phyloP scores from a whole-genome alignment of 1,284 basidiomycete species.

The Naganishia sp. region DNA sequence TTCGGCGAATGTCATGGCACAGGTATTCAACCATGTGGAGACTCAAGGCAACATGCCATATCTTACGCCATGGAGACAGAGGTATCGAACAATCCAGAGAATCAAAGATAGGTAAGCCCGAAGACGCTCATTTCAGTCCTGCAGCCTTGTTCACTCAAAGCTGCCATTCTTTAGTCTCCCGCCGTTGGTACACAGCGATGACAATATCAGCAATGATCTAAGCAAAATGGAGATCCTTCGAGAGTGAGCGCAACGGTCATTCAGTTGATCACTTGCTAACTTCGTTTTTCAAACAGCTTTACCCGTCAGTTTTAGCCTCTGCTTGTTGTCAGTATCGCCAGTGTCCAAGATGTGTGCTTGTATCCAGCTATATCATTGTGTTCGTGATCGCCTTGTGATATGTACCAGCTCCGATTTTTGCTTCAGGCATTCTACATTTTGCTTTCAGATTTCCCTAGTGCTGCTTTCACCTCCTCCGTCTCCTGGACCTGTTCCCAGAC shows the following conservation, averaged over 20 bases:
- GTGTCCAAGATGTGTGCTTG: not conserved
- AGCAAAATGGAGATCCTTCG: slow-evolving; percentile 19
- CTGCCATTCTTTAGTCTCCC: slow-evolving; percentile 24
- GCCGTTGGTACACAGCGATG: slow-evolving; percentile 8
- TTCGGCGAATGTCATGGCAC: slow-evolving; percentile 82
- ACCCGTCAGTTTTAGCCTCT: slow-evolving; percentile 29
- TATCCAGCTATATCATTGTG: not conserved
- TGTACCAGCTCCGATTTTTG: not conserved
- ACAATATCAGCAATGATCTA: slow-evolving; percentile 13
- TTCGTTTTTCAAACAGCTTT: slow-evolving; percentile 21
- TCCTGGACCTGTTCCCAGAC: slow-evolving; percentile 62
- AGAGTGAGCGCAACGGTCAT: slow-evolving; percentile 11
- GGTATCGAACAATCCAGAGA: slow-evolving; percentile 74
- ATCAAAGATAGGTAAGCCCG: slow-evolving; percentile 54
- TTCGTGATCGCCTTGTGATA: not conserved
- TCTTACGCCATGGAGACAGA: slow-evolving; percentile 82
- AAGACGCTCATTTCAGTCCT: not conserved
- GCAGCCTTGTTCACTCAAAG: too few relatives aligned
- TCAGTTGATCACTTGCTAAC: not conserved
- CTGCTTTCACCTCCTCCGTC: slow-evolving; percentile 13
- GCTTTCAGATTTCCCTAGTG: slow-evolving; percentile 7
- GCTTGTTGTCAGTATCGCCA: not conserved
- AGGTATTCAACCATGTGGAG: slow-evolving; percentile 76
- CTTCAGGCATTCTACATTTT: slow-evolving; percentile 3
- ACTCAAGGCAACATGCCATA: slow-evolving; percentile 72